Conservation (phyloP, 192 early-diverging fungal genomes). For the Backusella mclennaniae region DNA sequence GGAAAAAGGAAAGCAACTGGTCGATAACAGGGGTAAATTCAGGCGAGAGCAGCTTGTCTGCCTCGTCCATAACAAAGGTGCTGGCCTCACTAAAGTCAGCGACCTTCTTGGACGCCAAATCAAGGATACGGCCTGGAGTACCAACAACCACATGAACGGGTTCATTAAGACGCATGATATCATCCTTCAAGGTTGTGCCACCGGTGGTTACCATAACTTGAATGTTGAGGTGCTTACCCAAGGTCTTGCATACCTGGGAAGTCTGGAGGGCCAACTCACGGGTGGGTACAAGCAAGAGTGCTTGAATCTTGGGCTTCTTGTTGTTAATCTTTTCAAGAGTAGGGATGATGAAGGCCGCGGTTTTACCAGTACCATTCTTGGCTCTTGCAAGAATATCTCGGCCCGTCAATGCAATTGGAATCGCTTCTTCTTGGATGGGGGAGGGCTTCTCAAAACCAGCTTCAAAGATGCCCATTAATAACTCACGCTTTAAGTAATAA, state of each 20-base stretch:
- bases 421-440: constrained; percentile 98
- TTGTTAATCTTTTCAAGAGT: constrained; percentile 91
- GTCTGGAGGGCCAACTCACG: constrained; percentile 98
- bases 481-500: constrained; percentile 94
- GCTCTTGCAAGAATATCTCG: constrained; percentile 96
- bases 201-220: constrained; percentile 99
- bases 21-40: constrained; percentile 99
- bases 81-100: constrained; percentile 87
- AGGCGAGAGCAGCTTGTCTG: constrained; percentile 96
- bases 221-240: constrained; percentile 94
- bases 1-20: constrained; percentile 90
- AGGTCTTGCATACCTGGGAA: constrained; percentile 96
- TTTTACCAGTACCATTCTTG: constrained; percentile 95
- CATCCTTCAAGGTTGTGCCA: constrained; percentile 97
- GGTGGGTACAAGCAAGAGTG: constrained; percentile 92
- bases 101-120: constrained; percentile 93
- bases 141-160: constrained; percentile 96
- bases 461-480: constrained; percentile 99
- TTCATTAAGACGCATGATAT: constrained; percentile 93
- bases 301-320: constrained; percentile 86
- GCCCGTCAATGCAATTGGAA: constrained; percentile 94
- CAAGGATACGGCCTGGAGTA: constrained; percentile 95
- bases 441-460: constrained; percentile 97
- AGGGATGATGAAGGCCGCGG: constrained; percentile 97
- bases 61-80: constrained; percentile 99